Percentiles rank a stretch among this genome's conserved stretches.
Conservation (phyloP, 352 stramenopile genomes). For the Pythium aristosporum region DNA sequence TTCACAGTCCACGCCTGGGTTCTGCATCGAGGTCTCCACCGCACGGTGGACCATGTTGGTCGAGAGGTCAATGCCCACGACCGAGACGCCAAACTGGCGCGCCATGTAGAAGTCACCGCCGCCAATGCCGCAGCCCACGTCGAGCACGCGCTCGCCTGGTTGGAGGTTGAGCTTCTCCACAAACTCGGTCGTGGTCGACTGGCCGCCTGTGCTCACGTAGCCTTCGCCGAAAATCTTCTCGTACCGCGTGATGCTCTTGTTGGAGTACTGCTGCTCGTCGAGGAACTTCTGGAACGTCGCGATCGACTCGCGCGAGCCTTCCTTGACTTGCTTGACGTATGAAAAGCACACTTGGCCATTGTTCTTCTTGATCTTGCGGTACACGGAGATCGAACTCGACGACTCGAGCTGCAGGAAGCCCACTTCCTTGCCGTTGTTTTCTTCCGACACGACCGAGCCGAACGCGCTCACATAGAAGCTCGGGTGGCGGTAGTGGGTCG, state of each 20-base stretch:
- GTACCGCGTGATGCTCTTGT: constrained; percentile 37
- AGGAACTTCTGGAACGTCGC: constrained; percentile 51
- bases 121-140: constrained; percentile 80
- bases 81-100: constrained; percentile 67
- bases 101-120: constrained; percentile 77
- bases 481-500: constrained; percentile 38
- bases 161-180: constrained; percentile 37
- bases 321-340: constrained; percentile 58
- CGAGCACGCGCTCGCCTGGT: constrained; percentile 42
- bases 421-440: constrained; percentile 39
- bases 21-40: constrained; percentile 26
- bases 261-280: constrained; percentile 44
- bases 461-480: constrained; percentile 42
- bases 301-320: constrained; percentile 35
- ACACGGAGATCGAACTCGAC: constrained; percentile 53
- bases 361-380: constrained; percentile 69
- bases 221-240: constrained; percentile 48
- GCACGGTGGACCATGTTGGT: constrained; percentile 46
- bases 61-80: constrained; percentile 40
- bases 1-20: constrained; percentile 16
- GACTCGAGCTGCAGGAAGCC: constrained; percentile 69
- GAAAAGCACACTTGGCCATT: constrained; percentile 77
- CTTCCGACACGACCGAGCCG: constrained; percentile 29
- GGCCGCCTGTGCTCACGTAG: constrained; percentile 44
- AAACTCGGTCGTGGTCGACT: constrained; percentile 44